Evolutionary conservation across 208 protist genomes (phyloP).

Genomic region (Leishmania tropica): DNA sequence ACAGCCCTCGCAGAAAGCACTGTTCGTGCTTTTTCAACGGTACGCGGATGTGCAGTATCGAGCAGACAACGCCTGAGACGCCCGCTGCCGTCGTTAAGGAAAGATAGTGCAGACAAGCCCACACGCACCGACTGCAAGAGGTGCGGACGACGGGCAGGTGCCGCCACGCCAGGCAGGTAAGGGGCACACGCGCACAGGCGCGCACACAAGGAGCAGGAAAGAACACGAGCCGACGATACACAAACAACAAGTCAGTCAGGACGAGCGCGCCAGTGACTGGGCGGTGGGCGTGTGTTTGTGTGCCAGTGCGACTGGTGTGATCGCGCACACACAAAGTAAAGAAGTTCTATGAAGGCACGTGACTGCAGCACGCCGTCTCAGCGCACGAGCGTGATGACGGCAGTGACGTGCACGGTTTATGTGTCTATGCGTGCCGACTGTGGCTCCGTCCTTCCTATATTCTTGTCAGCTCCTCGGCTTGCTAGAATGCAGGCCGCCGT

Average conservation of each 20-base stretch:
- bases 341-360: slow-evolving; percentile 3
- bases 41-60: not conserved
- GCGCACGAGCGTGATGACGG: not conserved
- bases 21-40: not conserved
- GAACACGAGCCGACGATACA: slow-evolving; percentile 13
- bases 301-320: not conserved
- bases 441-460: not conserved
- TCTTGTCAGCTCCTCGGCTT: not conserved
- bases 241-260: not conserved
- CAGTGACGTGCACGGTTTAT: not conserved
- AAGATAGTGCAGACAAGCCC: slow-evolving; percentile 5
- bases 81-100: not conserved
- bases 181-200: not conserved
- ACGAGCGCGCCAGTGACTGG: not conserved
- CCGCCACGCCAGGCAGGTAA: too few relatives aligned
- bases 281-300: not conserved
- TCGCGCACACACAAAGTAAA: not conserved
- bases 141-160: too few relatives aligned
- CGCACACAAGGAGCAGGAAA: slow-evolving; percentile 5
- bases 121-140: not conserved
- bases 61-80: not conserved
- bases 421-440: not conserved
- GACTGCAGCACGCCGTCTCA: not conserved
- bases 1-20: not conserved
- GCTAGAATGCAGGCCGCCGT: not conserved